Evolutionary conservation across 441 rosid genomes (phyloP).

Genomic region (Gossypium davidsonii): DNA sequence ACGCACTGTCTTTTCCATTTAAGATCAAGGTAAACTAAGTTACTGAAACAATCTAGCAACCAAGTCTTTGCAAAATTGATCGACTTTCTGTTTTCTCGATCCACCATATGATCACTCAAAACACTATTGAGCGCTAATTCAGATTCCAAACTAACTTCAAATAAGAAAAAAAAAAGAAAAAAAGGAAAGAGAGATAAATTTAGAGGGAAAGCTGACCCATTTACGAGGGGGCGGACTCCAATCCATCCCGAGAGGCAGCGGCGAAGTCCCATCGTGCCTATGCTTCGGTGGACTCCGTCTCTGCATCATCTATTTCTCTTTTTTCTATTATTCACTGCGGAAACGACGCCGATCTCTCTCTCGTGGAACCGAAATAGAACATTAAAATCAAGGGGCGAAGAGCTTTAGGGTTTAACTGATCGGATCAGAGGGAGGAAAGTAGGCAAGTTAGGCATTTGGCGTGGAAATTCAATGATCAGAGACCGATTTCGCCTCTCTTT

Average conservation of each 20-base stretch:
- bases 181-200: not conserved
- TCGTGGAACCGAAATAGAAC: constrained; percentile 4
- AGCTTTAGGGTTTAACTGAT: constrained; percentile 24
- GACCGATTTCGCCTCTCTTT: not conserved
- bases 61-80: not conserved
- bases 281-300: constrained; percentile 90
- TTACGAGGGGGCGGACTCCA: constrained; percentile 97
- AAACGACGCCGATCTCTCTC: constrained; percentile 22
- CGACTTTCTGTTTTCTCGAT: not conserved
- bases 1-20: not conserved
- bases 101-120: not conserved
- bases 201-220: constrained; percentile 52
- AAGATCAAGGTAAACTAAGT: not conserved
- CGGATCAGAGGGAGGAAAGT: constrained; percentile 22
- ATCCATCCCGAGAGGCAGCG: constrained; percentile 98
- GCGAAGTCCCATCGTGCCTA: constrained; percentile 95
- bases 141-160: not conserved
- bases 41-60: not conserved
- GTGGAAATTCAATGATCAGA: not conserved
- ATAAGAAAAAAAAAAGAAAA: not conserved
- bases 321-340: not conserved
- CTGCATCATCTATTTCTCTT: constrained; percentile 17
- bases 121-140: not conserved
- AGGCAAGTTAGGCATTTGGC: not conserved
- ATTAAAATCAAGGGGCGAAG: not conserved